phyloP scores from a whole-genome alignment of 148 eudicot species.

The Limonium bicolor region DNA sequence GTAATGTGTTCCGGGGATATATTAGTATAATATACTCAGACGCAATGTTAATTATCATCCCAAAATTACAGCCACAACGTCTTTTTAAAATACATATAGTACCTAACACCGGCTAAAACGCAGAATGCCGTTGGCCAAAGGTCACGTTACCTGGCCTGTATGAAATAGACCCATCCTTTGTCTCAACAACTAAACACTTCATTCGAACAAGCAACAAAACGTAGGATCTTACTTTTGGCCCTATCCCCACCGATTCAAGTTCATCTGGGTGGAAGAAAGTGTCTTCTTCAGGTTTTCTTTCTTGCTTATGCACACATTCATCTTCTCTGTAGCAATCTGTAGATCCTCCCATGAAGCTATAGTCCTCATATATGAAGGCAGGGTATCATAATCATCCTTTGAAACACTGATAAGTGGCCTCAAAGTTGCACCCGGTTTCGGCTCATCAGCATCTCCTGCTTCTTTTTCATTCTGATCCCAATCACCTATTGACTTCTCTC shows the following conservation, averaged over 20 bases:
- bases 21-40: too few species aligned
- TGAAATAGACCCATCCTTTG: constrained; percentile 38
- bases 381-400: constrained; percentile 57
- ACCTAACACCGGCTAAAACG: too few species aligned
- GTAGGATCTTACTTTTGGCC: constrained; percentile 61
- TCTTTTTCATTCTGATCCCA: too few species aligned
- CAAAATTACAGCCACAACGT: too few species aligned
- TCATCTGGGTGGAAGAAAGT: constrained; percentile 59
- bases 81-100: too few species aligned
- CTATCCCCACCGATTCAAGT: constrained; percentile 49
- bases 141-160: too few species aligned
- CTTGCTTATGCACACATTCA: constrained; percentile 31
- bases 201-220: constrained; percentile 50
- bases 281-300: constrained; percentile 15
- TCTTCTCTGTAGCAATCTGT: constrained; percentile 51
- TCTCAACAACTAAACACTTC: constrained; percentile 55
- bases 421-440: too few species aligned
- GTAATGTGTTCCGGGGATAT: too few species aligned
- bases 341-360: constrained; percentile 87
- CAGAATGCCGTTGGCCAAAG: too few species aligned
- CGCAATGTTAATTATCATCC: too few species aligned
- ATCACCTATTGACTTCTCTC: too few species aligned
- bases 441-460: too few species aligned
- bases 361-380: constrained; percentile 71
- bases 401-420: constrained; percentile 25